Evolutionary conservation across 2,329 filamentous ascomycete species (phyloP), one percentile per base, ranked within the genome.

Genomic region (Talaromyces sp.): DNA sequence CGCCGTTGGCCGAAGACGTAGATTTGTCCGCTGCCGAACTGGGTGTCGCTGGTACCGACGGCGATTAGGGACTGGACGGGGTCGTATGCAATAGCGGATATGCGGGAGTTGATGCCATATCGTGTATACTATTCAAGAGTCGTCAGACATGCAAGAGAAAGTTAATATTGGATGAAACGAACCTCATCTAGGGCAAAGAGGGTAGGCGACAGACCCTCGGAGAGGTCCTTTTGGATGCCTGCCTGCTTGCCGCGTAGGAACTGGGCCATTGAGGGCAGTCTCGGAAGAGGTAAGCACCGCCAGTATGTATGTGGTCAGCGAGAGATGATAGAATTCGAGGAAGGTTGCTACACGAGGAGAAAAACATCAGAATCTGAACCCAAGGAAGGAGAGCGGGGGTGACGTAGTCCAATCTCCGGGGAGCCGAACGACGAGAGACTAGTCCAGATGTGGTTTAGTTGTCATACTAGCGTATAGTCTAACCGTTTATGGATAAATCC

Each of bases 181-280:
- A 87, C 91, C 78, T 97, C 92, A 75, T 97, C 93, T 27, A 94
- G 87, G 66, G 86, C 83, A 76, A 98, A 97, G 15, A 91, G 81
- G 68, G 92, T 91, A 43, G 92, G 86, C 19, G 87, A 84, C 68
- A 98, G 88, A 70, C 89, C 91, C 19, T 89, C 88, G 61, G 93
- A 97, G 70, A 99, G 85, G 80, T 98, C 95, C 79, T 90, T 91
- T 76, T 93, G 90, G 72, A 99, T 90, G 73, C 95, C 95, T 65
- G 92, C 88, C 84, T 98, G 95, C 84, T 96, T 97, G 72, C 91
- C 91, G 76, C 95, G 86, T 68, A 99, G 82, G 76, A 98, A 94
- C 72, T 91, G 88, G 64, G 93, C 88, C 93, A 97, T 97, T 65
- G 75, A 10, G 72, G 73, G 64, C 81, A 78, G 6, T 77, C 61